Conservation (phyloP, 148 eudicot species). For the Nyssa sinensis region DNA sequence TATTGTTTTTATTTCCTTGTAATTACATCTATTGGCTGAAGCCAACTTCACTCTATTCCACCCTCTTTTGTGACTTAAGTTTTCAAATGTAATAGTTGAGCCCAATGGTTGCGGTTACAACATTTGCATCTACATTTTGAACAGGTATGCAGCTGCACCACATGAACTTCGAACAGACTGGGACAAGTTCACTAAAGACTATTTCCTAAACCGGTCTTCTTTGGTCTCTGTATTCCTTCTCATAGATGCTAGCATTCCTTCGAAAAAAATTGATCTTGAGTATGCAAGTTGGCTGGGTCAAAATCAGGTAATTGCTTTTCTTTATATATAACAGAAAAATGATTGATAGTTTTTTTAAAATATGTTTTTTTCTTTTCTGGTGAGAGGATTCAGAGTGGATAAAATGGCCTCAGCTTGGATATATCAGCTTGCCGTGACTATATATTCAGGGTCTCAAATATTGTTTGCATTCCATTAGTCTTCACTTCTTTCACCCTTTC, state of each 20-base stretch:
- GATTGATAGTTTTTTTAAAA: not conserved
- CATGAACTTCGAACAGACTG: conserved; percentile 72
- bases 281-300: conserved; percentile 98
- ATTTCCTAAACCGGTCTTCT: conserved; percentile 74
- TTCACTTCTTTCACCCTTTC: not conserved
- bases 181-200: conserved; percentile 89
- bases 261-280: conserved; percentile 79
- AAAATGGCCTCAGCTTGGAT: not conserved
- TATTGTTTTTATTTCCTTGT: not conserved
- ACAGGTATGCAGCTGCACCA: conserved; percentile 88
- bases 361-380: not conserved
- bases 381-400: too few relatives aligned
- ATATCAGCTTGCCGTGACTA: not conserved
- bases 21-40: not conserved
- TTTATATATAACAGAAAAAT: not conserved
- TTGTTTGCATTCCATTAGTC: not conserved
- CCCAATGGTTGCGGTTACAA: not conserved
- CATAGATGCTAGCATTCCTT: conserved; percentile 96
- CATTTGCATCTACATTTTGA: conserved; percentile 9
- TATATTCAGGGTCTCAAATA: not conserved
- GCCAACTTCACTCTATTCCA: not conserved
- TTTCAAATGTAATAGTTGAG: not conserved
- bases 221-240: conserved; percentile 92
- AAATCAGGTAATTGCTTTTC: conserved; percentile 56
- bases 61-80: not conserved